Conservation (phyloP, 2,329 filamentous ascomycete genomes). For the Colletotrichum truncatum region DNA sequence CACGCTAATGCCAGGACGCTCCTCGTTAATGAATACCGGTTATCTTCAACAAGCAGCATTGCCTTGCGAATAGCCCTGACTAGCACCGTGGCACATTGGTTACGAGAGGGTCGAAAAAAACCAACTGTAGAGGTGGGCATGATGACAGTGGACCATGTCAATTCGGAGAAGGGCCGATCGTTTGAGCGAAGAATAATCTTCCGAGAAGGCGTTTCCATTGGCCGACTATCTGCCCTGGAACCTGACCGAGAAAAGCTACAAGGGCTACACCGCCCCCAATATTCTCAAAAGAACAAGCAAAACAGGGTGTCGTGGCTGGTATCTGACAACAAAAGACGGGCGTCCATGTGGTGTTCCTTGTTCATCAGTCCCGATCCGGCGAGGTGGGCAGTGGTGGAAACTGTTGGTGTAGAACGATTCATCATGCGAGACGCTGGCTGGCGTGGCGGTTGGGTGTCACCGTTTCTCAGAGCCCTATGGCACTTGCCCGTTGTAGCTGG, state of each 20-base stretch:
- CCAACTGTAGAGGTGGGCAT: background rate
- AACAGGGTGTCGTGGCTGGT: background rate
- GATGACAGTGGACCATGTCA: constrained; percentile 9
- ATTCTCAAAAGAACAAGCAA: constrained; percentile 15
- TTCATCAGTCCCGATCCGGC: constrained; percentile 2
- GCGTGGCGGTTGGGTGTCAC: constrained; percentile 28
- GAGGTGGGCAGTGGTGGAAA: background rate
- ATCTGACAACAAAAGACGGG: background rate
- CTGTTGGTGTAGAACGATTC: constrained; percentile 9
- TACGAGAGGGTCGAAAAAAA: background rate
- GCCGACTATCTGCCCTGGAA: constrained; percentile 5
- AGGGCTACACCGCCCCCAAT: constrained; percentile 14
- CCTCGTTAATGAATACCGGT: background rate
- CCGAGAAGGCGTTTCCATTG: constrained; percentile 14
- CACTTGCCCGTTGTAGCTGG: background rate
- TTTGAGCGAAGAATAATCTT: constrained; percentile 27
- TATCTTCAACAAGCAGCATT: background rate
- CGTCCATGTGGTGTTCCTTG: background rate
- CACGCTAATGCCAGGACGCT: background rate
- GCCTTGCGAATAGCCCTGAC: background rate
- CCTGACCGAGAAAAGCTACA: constrained; percentile 17
- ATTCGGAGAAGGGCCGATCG: constrained; percentile 27
- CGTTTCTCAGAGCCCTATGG: constrained; percentile 1
- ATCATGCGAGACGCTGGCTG: constrained; percentile 11
- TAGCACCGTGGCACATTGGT: background rate